Evolutionary conservation across 2,329 filamentous ascomycete species (phyloP).

Genomic region (Chaetomium sp.): DNA sequence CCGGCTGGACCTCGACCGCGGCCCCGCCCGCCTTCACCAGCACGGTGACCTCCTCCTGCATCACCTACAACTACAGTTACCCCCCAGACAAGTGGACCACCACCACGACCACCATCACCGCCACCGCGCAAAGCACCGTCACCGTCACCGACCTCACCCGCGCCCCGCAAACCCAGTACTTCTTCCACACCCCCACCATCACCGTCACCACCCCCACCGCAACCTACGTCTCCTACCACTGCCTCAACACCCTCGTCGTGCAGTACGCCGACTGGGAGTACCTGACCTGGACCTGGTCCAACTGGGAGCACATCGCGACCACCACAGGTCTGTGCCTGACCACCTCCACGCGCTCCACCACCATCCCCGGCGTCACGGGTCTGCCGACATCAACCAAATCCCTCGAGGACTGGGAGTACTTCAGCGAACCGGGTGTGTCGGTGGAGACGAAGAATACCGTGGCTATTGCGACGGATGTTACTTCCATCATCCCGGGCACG

Average conservation of each 20-base stretch:
- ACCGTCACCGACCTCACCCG: constrained; percentile 8
- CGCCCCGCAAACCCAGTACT: neutral
- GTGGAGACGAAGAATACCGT: constrained; percentile 11
- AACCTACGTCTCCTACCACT: constrained; percentile 7
- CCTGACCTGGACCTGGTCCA: constrained; percentile 9
- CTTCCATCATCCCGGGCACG: neutral
- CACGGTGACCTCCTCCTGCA: constrained; percentile 9
- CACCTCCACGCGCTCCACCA: constrained; percentile 11
- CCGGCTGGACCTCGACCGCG: constrained; percentile 6
- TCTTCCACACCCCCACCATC: constrained; percentile 3
- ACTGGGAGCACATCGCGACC: neutral
- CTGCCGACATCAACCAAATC: neutral
- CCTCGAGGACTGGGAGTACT: constrained; percentile 15
- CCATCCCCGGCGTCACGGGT: constrained; percentile 9
- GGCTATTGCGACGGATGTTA: constrained; percentile 1
- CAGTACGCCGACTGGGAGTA: constrained; percentile 5
- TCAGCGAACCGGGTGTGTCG: neutral
- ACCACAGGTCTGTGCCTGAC: constrained; percentile 11
- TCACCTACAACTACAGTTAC: constrained; percentile 7
- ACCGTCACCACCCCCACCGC: constrained; percentile 2
- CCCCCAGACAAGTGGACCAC: neutral
- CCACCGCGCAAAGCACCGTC: neutral
- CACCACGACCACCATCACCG: neutral
- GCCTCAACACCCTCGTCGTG: constrained; percentile 13
- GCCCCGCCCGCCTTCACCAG: constrained; percentile 8